Evolutionary conservation across 148 eudicot species (phyloP), one percentile per base, ranked within the genome.

Genomic region (Rhododendron ferrugineum): DNA sequence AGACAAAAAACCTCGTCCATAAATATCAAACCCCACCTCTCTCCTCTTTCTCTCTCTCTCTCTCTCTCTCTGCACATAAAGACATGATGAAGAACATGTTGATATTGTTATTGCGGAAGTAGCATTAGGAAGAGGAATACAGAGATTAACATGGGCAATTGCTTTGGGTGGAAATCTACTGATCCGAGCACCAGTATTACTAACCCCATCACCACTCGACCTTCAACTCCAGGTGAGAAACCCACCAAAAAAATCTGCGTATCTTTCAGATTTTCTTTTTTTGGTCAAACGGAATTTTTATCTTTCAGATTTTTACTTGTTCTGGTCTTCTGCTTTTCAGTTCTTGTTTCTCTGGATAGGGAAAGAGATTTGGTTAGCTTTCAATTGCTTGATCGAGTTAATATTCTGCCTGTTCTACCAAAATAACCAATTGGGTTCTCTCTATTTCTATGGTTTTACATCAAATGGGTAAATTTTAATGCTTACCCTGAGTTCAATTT

Each of bases 61-160:
- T 70, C 64, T 50, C 36, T 70, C 46, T 54, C 20, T 34, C 34
- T 72, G 62, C 60, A 23, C 2, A 10, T 6, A 15, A 20, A 37
- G 8, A 73, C 30, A 14, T 34, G 28, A 7, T 34, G 28, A 15
- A 79, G 18, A 34, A 11, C 23, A 5, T 56, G 47, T 49, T 30
- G 23, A 84, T 23, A 49, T 11, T 30, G 23, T 50, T 16, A 42
- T 11, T 46, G 52, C 66, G 47, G 5, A 47, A 30, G 22, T 20
- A 47, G 62, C 30, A 20, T 49, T 37, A 34, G 52, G 32, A 36
- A 40, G 74, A 40, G 36, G 5, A 81, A 20, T 26, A 54, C 28
- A 81, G 18, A 81, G 74, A 47, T 23, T 5, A 36, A 32, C 13
- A 90, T 90, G 92, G 92, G 92, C 60, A 90, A 90, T 81, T 90